Conservation (phyloP, 768 basidiomycete species). For the Dentipellis sp. region DNA sequence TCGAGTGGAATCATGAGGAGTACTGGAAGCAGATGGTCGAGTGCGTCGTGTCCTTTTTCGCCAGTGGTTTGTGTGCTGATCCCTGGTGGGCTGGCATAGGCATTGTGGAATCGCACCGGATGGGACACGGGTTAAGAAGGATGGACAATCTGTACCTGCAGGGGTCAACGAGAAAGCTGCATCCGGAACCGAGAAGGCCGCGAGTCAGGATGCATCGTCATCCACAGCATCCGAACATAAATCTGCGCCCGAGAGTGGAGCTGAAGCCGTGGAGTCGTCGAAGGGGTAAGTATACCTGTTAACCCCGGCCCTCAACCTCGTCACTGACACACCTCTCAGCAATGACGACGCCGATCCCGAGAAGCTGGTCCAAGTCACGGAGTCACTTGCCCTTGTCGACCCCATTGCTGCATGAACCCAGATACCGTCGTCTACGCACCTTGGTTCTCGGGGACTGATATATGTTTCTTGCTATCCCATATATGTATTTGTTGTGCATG, state of each 20-base stretch:
- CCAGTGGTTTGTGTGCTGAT: not conserved
- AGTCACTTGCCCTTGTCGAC: not conserved
- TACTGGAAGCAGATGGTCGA: slow-evolving; percentile 77
- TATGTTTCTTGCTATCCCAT: too few species aligned
- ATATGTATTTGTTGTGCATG: too few species aligned
- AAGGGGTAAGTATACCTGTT: not conserved
- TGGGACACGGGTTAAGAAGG: slow-evolving; percentile 17
- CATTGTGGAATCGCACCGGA: slow-evolving; percentile 23
- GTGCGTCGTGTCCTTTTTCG: slow-evolving; percentile 28
- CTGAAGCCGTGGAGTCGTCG: too few species aligned
- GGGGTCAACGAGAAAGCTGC: not conserved
- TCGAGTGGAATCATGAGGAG: slow-evolving; percentile 58
- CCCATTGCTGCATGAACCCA: not conserved
- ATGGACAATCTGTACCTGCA: not conserved
- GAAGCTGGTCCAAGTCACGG: not conserved
- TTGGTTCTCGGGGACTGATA: too few species aligned
- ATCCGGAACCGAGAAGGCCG: not conserved
- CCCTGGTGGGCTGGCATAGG: slow-evolving; percentile 5
- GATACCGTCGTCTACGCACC: too few species aligned
- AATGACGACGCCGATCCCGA: not conserved
- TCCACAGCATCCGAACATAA: too few species aligned
- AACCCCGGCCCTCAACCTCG: not conserved
- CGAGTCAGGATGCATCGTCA: too few species aligned
- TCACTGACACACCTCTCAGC: not conserved
- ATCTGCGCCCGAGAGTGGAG: too few species aligned